Conservation (phyloP, 768 basidiomycete genomes). For the Lentinula sp. region DNA sequence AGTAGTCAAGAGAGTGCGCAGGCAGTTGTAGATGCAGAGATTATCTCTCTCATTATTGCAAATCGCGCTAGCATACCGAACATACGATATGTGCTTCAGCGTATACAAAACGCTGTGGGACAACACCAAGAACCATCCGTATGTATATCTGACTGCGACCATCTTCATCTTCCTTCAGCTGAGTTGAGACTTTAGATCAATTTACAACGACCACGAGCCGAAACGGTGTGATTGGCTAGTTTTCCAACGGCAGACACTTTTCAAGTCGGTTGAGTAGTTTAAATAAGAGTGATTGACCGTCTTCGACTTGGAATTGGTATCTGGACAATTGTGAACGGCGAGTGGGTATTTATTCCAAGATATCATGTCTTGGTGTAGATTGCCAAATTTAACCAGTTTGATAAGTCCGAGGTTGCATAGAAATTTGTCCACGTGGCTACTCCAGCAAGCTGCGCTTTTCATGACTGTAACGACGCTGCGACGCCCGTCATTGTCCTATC, state of each 20-base stretch:
- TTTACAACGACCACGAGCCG: neutral
- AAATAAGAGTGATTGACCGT: no score
- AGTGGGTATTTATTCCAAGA: no score
- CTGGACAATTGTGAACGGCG: no score
- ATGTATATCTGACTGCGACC: neutral
- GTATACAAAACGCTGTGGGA: neutral
- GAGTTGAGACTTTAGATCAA: neutral
- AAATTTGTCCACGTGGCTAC: no score
- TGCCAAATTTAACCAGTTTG: no score
- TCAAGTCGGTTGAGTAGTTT: no score
- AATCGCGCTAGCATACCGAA: neutral
- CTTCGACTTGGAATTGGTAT: no score
- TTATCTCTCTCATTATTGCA: slow-evolving; percentile 1
- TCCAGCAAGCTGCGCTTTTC: neutral
- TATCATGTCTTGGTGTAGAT: no score
- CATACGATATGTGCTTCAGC: neutral
- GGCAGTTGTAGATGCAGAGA: slow-evolving; percentile 5
- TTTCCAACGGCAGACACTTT: no score
- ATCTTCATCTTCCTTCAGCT: neutral
- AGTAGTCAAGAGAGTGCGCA: slow-evolving; percentile 5
- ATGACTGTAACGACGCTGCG: no score
- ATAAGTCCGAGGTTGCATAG: no score
- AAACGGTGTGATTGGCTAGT: neutral
- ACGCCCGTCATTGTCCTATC: no score
- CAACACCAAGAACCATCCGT: neutral